Evolutionary conservation across 1,139 yeast genomes (phyloP).

Genomic region (Candida tetrigidarum): DNA sequence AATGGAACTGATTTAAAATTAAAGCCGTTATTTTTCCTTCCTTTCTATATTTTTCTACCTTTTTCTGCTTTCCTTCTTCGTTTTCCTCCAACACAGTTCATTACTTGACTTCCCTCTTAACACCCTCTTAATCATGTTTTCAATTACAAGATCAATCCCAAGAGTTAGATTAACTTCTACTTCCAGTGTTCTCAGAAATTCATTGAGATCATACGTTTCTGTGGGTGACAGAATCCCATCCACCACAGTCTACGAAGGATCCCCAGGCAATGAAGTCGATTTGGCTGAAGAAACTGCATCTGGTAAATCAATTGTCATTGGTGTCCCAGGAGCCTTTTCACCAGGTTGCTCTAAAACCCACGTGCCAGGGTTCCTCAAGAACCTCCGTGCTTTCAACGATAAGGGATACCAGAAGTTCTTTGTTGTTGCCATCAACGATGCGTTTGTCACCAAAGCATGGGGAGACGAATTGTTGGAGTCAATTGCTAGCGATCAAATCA

Average conservation of each 20-base stretch:
- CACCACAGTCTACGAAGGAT: conserved; percentile 57
- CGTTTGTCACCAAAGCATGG: conserved; percentile 76
- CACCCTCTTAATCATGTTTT: conserved; percentile 10
- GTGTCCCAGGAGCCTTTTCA: conserved; percentile 92
- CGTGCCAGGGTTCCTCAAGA: conserved; percentile 74
- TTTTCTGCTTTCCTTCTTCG: background rate
- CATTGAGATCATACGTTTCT: conserved; percentile 33
- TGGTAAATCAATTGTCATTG: conserved; percentile 68
- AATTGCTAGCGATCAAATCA: conserved; percentile 42
- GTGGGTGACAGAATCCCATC: conserved; percentile 66
- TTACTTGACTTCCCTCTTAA: too few relatives aligned
- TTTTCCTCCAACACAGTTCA: background rate
- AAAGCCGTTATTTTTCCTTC: background rate
- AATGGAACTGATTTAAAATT: too few relatives aligned
- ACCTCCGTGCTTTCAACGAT: conserved; percentile 53
- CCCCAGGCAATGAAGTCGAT: conserved; percentile 70
- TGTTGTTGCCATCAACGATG: conserved; percentile 82
- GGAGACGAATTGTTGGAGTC: conserved; percentile 18
- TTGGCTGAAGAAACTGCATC: conserved; percentile 56
- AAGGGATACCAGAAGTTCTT: conserved; percentile 67
- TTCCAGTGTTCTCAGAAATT: conserved; percentile 10
- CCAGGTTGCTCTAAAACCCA: conserved; percentile 83
- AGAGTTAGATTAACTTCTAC: conserved; percentile 7
- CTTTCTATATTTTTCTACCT: background rate
- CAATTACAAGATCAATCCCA: conserved; percentile 13